A percentile compares a stretch with the other conserved stretches of the same genome.
Conservation (phyloP, 1,284 basidiomycete genomes). For the Athelia psychrophila region DNA sequence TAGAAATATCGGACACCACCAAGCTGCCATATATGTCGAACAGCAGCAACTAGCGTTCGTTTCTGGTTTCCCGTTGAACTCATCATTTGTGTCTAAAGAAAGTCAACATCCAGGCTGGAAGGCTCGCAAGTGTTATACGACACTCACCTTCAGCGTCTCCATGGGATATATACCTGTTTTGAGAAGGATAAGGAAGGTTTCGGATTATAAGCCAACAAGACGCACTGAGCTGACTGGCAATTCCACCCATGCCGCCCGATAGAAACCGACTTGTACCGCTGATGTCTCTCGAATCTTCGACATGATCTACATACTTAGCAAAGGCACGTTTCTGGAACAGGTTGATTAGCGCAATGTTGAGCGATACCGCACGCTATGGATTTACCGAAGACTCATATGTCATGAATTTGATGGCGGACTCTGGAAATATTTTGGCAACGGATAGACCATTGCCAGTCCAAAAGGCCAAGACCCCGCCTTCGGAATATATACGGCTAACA, state of each 20-base stretch:
- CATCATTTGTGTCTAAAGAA: slow-evolving; percentile 88
- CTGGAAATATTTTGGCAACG: slow-evolving; percentile 92
- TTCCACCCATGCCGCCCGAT: slow-evolving; percentile 93
- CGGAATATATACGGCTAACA: slow-evolving; percentile 76
- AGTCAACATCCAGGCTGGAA: slow-evolving; percentile 5
- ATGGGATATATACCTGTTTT: slow-evolving; percentile 81
- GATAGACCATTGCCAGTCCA: slow-evolving; percentile 89
- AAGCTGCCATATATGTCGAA: slow-evolving; percentile 71
- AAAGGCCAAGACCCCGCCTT: slow-evolving; percentile 88
- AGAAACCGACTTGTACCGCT: slow-evolving; percentile 92
- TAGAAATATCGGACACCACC: slow-evolving; percentile 88
- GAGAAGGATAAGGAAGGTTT: no score
- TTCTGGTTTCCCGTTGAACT: slow-evolving; percentile 69
- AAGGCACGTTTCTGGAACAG: slow-evolving; percentile 82
- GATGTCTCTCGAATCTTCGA: slow-evolving; percentile 88
- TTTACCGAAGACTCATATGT: slow-evolving; percentile 89
- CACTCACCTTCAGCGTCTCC: slow-evolving; percentile 76
- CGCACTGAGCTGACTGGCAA: slow-evolving; percentile 89
- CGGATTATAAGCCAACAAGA: slow-evolving; percentile 5
- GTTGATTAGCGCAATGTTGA: slow-evolving; percentile 12
- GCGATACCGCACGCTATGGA: slow-evolving; percentile 9
- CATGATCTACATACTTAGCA: slow-evolving; percentile 88
- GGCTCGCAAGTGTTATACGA: background rate
- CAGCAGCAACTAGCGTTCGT: slow-evolving; percentile 56
- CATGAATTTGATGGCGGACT: slow-evolving; percentile 98